A percentile compares a stretch with the other conserved stretches of the same genome.
phyloP scores from a whole-genome alignment of 768 basidiomycete genomes.

The Hygrophoropsis aurantiaca region DNA sequence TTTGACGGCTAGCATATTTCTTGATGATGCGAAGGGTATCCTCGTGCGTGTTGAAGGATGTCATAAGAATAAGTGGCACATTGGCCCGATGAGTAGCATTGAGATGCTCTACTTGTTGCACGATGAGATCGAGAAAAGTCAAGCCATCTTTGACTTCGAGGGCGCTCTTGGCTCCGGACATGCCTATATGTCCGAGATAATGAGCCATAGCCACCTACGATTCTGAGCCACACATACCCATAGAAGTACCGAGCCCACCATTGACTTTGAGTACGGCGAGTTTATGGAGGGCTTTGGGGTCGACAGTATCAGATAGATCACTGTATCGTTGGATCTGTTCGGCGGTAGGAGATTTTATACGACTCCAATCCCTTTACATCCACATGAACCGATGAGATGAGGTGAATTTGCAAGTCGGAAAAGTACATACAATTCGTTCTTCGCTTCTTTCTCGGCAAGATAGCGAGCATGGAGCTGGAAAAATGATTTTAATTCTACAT shows the following conservation, averaged over 20 bases:
- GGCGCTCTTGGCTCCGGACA: constrained; percentile 87
- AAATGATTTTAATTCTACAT: constrained; percentile 95
- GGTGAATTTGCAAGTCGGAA: constrained; percentile 3
- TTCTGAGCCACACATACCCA: constrained; percentile 57
- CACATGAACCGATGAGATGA: constrained; percentile 5
- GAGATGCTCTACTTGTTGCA: constrained; percentile 94
- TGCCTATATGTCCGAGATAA: constrained; percentile 43
- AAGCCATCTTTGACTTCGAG: constrained; percentile 97
- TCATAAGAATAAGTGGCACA: constrained; percentile 98
- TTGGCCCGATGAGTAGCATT: constrained; percentile 83
- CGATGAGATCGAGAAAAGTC: constrained; percentile 95
- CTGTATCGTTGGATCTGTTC: constrained; percentile 88
- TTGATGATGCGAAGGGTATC: constrained; percentile 96
- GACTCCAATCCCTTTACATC: constrained; percentile 74
- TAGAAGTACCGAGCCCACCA: constrained; percentile 89
- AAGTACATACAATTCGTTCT: constrained; percentile 74
- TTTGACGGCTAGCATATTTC: constrained; percentile 93
- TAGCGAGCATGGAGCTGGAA: constrained; percentile 96
- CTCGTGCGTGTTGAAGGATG: constrained; percentile 97
- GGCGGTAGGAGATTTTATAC: constrained; percentile 81
- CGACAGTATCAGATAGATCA: constrained; percentile 56
- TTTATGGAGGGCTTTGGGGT: constrained; percentile 78
- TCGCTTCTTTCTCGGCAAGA: constrained; percentile 84
- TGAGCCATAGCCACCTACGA: neutral
- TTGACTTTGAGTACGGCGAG: constrained; percentile 95